A percentile compares a stretch with the other conserved stretches of the same genome.
phyloP scores from a whole-genome alignment of 176 grass and related monocot genomes.

The Raddia guianensis region DNA sequence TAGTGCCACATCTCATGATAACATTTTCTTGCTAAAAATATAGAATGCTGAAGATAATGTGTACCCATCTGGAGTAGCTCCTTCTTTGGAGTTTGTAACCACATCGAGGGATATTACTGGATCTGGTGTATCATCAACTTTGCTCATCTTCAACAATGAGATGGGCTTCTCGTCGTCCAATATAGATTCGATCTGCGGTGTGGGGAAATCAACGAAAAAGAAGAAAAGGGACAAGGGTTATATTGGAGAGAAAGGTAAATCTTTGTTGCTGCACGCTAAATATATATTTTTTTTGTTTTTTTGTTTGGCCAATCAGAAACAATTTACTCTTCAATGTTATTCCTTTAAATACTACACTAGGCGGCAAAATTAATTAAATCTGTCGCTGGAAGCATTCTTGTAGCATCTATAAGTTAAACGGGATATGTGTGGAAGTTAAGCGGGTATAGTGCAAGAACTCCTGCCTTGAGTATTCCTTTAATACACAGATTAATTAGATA shows the following conservation, averaged over 20 bases:
- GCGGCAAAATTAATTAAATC: background rate
- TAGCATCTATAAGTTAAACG: background rate
- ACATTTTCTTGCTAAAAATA: slow-evolving; percentile 12
- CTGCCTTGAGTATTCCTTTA: no score
- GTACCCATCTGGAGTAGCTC: slow-evolving; percentile 52
- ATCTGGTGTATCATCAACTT: slow-evolving; percentile 56
- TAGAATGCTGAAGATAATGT: slow-evolving; percentile 81
- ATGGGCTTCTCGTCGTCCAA: slow-evolving; percentile 55
- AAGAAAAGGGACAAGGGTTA: slow-evolving; percentile 54
- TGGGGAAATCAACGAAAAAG: slow-evolving; percentile 73
- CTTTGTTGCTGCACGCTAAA: background rate
- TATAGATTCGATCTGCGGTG: slow-evolving; percentile 64
- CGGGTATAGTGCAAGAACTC: no score
- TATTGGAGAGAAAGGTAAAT: slow-evolving; percentile 75
- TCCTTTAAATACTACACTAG: background rate
- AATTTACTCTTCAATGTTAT: background rate
- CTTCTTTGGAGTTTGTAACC: slow-evolving; percentile 60
- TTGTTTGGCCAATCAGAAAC: background rate
- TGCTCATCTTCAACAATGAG: slow-evolving; percentile 78
- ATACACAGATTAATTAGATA: no score
- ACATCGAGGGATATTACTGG: slow-evolving; percentile 59
- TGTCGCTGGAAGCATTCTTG: background rate
- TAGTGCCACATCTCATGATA: background rate
- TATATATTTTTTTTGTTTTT: background rate
- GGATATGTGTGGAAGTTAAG: no score